Base-by-base conservation (phyloP, 495 filamentous ascomycete species). In the Aspergillus funiculosus region DNA sequence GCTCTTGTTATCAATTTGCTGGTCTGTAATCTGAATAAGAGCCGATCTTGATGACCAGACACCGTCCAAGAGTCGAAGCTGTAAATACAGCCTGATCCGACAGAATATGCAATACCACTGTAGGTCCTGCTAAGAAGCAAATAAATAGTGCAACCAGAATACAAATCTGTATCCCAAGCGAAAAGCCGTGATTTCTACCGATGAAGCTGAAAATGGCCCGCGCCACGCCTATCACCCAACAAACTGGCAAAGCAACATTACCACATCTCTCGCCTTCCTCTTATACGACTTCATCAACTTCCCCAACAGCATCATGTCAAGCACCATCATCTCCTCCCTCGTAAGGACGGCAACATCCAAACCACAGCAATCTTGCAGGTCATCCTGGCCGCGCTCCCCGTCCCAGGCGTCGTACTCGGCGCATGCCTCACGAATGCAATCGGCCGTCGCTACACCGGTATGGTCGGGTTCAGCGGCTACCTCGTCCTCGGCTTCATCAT, bases 281-380 rank as follows among this genome's bases (percentile, higher is more conserved):
- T 53, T 67, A 1, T 64, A 62, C 35, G 60, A 66, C 36, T 66
- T 68, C 40, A 60, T 63, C 58, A 68, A 66, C 46, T 64, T 62
- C 35, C 60, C 58, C 2, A 64, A 61, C 47, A 62, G 57, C 36
- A 67, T 64, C 46, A 67, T 70, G 63, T 66, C 63, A 2, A 59
- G 63, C 46, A 57, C 57, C 5, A 71, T 70, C 32, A 67, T 70
- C 26, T 57, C 65, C 3, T 64, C 62, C 0, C 46, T 68, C 11
- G 64, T 66, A 3, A 52, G 17, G 56, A 66, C 32, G 19, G 46
- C 28, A 51, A 66, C 36, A 56, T 68, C 18, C 56, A 57, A 31
- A 57, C 57, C 10, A 66, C 61, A 0, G 64, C 62, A 8, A 58
- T 59, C 14, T 68, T 62, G 64, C 64, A 68, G 31, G 57, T 68